Evolutionary conservation across 257 asterid species (phyloP).

Genomic region (Rauvolfia tetraphylla): DNA sequence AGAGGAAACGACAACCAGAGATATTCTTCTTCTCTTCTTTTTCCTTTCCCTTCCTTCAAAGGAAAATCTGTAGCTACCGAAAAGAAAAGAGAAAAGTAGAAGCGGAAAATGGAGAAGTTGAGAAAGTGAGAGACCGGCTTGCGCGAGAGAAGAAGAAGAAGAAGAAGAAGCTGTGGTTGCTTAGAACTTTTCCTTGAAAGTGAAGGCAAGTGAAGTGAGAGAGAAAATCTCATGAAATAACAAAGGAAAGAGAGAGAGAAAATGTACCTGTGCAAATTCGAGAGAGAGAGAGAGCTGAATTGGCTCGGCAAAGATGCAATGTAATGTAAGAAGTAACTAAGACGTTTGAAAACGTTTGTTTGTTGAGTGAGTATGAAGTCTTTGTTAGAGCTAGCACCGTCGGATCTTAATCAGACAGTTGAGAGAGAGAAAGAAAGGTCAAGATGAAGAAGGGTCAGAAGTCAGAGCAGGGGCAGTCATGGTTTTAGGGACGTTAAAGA

Average conservation of each 20-base stretch:
- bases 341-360: no score
- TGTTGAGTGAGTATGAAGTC: background rate
- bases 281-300: slow-evolving; percentile 1
- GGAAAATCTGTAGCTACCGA: background rate
- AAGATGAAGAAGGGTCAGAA: no score
- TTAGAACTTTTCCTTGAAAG: slow-evolving; percentile 1
- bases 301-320: no score
- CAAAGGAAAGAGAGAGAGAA: background rate
- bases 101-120: background rate
- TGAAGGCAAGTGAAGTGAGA: no score
- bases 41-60: no score
- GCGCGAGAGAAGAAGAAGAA: no score
- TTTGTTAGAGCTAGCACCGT: background rate
- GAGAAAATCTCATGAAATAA: no score
- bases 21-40: no score
- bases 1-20: background rate
- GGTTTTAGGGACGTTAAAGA: background rate
- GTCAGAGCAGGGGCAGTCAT: background rate
- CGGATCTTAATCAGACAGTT: background rate
- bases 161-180: no score
- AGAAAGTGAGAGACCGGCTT: no score
- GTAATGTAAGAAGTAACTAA: no score
- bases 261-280: background rate
- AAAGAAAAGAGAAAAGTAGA: background rate
- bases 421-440: background rate